Base-by-base conservation (phyloP, 345 rosid genomes). In the Fremontodendron californicum region DNA sequence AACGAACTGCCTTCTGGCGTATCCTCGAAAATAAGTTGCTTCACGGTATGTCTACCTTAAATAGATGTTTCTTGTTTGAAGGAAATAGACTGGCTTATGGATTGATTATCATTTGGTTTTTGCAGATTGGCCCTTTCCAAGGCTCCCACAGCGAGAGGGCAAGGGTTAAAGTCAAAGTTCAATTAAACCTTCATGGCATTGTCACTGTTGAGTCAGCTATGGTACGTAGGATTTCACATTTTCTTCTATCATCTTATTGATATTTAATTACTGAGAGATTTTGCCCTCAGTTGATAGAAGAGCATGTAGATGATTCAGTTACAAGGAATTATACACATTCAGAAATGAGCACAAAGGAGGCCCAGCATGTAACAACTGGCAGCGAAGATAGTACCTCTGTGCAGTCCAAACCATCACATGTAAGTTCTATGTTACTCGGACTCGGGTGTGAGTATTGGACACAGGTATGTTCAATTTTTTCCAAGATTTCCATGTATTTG, bases 111-210 rank as follows among this genome's bases (percentile, higher is more conserved):
- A 25, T 27, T 58, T 25, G 58, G 58, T 73, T 70, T 43, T 85
- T n/a, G 84, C 79, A 92, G 96, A 81, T 92, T 72, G 94, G 91
- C 54, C 94, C 96, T 78, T 92, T 92, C 39, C 89, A 86, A 76
- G 16, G 15, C 18, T 78, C 71, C 33, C 37, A 64, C 2, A 68
- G 73, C 66, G 87, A 90, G 78, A 86, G 81, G 73, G 86, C 88
- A 55, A 89, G 81, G 77, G 86, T 92, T 75, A 92, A 92, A 84
- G 86, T 92, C 66, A 85, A 82, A 82, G 85, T 89, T 80, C 85
- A 82, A 46, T 83, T 90, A 81, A 85, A 90, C 77, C 90, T 92
- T 71, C 90, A 92, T 75, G 96, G 96, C 54, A 83, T 92, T 75
- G 84, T 90, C 73, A 81, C 80, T 21, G 80, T 89, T 27, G 88